These are phyloP conservation scores for Boletus reticuloceps DNA, from an alignment of 768 basidiomycete species.

Conservation along the genomic window DNA sequence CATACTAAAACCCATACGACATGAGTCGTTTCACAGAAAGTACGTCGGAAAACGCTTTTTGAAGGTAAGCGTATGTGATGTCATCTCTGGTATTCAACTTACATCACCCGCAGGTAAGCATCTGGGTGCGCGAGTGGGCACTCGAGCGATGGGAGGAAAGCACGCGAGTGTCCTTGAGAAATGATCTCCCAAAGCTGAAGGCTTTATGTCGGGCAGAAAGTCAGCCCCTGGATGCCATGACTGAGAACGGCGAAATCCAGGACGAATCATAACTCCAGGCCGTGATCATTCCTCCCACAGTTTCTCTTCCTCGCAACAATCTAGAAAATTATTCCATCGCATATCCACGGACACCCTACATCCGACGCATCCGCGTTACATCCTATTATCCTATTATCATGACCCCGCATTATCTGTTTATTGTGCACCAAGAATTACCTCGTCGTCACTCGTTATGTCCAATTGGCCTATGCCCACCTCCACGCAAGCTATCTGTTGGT, in stretches of 20 bases:
- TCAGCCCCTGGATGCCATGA: not conserved
- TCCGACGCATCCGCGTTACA: conserved; percentile 17
- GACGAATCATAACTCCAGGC: conserved; percentile 14
- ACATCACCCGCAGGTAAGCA: conserved; percentile 57
- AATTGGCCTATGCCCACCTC: conserved; percentile 12
- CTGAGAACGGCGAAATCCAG: conserved; percentile 6
- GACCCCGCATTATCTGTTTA: conserved; percentile 25
- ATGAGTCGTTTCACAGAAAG: conserved; percentile 84
- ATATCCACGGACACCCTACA: conserved; percentile 29
- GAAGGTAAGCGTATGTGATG: conserved; percentile 51
- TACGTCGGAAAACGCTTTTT: conserved; percentile 81
- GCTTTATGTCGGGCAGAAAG: conserved; percentile 20
- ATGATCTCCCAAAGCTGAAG: conserved; percentile 45
- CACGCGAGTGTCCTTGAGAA: conserved; percentile 53
- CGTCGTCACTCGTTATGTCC: conserved; percentile 25
- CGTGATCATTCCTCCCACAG: not conserved
- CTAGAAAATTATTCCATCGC: conserved; percentile 23
- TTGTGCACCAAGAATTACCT: conserved; percentile 25
- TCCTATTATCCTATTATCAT: conserved; percentile 21
- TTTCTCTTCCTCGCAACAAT: conserved; percentile 4
- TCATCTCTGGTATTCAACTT: not conserved
- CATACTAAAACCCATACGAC: conserved; percentile 65
- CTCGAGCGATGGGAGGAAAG: conserved; percentile 69
- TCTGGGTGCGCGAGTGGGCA: conserved; percentile 85
- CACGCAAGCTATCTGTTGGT: conserved; percentile 6